Conservation (phyloP, 257 asterid species). For the Verbascum thapsus region DNA sequence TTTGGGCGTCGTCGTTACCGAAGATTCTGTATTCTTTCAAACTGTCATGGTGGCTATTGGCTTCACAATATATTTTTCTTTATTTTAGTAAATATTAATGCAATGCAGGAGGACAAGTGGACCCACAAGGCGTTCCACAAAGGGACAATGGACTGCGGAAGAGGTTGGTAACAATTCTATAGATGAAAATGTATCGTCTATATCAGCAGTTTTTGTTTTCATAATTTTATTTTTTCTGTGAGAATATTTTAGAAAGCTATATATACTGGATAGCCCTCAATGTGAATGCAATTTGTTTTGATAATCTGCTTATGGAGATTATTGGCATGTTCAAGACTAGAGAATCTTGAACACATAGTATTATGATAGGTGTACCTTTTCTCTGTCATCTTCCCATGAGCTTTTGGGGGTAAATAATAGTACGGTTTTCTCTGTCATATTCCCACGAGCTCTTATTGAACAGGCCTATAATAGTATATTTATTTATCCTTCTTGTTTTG, state of each 20-base stretch:
- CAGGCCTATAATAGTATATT: background rate
- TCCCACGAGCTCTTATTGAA: constrained; percentile 8
- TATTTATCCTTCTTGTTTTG: no score
- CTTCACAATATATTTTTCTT: no score
- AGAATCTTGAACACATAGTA: background rate
- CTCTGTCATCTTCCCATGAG: constrained; percentile 4
- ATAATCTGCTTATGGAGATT: constrained; percentile 16
- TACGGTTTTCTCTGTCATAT: no score
- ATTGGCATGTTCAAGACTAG: constrained; percentile 4
- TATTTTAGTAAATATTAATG: no score
- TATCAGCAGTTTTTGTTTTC: constrained; percentile 15
- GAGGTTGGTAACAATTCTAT: constrained; percentile 55
- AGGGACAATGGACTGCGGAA: constrained; percentile 97
- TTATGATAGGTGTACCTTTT: constrained; percentile 6
- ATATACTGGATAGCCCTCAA: constrained; percentile 2
- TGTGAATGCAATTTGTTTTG: constrained; percentile 4
- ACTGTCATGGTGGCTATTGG: no score
- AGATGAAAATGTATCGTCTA: constrained; percentile 2
- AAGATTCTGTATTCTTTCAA: background rate
- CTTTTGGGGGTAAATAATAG: no score
- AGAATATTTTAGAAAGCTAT: no score
- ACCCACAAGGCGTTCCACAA: constrained; percentile 97
- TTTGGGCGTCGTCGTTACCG: no score
- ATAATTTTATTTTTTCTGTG: background rate
- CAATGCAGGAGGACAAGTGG: constrained; percentile 93